phyloP scores from a whole-genome alignment of 371 early-diverging fungal genomes.

The Basidiobolus meristosporus region DNA sequence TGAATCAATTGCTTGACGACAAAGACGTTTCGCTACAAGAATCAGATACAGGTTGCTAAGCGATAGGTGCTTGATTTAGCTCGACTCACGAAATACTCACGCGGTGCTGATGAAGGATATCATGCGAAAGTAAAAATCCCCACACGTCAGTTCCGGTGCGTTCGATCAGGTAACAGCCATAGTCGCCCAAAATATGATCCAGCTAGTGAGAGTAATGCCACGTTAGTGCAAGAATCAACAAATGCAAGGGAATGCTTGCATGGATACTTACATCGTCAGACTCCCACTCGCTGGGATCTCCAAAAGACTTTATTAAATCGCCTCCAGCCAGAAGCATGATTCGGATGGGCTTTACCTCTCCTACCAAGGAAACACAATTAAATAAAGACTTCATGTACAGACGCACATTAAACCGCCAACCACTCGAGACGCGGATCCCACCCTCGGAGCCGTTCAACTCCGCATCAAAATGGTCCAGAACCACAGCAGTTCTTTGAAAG shows the following conservation, averaged over 20 bases:
- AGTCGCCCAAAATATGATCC: constrained; percentile 80
- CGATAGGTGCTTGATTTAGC: background rate
- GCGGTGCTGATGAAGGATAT: constrained; percentile 71
- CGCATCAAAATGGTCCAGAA: constrained; percentile 83
- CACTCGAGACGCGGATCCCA: constrained; percentile 21
- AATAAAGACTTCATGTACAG: background rate
- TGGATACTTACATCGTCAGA: constrained; percentile 55
- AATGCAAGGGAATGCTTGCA: background rate
- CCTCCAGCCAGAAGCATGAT: constrained; percentile 92
- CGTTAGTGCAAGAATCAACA: background rate
- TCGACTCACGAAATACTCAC: constrained; percentile 10
- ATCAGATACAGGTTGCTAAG: background rate
- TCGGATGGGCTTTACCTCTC: constrained; percentile 33
- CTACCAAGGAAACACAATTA: constrained; percentile 6
- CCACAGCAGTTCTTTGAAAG: constrained; percentile 76
- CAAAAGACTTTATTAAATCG: constrained; percentile 90
- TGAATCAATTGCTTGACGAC: constrained; percentile 90
- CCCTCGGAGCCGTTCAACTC: constrained; percentile 51
- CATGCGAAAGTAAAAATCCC: constrained; percentile 75
- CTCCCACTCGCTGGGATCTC: constrained; percentile 79
- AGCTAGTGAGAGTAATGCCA: constrained; percentile 29
- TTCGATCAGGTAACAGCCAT: constrained; percentile 90
- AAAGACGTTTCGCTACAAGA: constrained; percentile 69
- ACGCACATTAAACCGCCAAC: constrained; percentile 17
- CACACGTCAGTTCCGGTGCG: constrained; percentile 86